phyloP scores from a whole-genome alignment of 2,329 filamentous ascomycete species.

The Coniella vitis region DNA sequence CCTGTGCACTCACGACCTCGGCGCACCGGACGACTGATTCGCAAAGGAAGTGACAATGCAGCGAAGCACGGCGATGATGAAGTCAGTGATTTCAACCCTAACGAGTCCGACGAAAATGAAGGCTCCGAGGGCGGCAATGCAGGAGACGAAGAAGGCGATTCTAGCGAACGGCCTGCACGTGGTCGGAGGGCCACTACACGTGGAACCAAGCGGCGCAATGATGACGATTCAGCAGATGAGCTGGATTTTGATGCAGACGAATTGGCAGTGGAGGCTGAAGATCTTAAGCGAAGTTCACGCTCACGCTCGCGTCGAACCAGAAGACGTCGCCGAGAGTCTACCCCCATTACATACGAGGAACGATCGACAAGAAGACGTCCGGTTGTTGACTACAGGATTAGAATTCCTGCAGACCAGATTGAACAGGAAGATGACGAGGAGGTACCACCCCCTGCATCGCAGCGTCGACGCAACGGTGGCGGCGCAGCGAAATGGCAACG shows the following conservation, averaged over 20 bases:
- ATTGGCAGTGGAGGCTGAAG: conserved; percentile 58
- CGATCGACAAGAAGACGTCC: conserved; percentile 45
- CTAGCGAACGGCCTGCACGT: conserved; percentile 45
- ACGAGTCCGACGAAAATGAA: conserved; percentile 51
- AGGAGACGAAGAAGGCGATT: conserved; percentile 37
- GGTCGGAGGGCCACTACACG: conserved; percentile 34
- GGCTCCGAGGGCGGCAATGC: conserved; percentile 30
- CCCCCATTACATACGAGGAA: conserved; percentile 54
- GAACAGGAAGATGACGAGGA: conserved; percentile 66
- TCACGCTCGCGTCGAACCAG: conserved; percentile 33
- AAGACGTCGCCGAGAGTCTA: conserved; percentile 43
- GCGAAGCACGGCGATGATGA: conserved; percentile 43
- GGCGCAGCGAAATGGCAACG: conserved; percentile 63
- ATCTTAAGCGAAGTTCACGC: conserved; percentile 49
- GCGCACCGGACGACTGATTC: conserved; percentile 6
- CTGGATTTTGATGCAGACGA: conserved; percentile 56
- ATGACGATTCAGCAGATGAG: conserved; percentile 48
- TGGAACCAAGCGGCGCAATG: conserved; percentile 39
- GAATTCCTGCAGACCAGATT: conserved; percentile 61
- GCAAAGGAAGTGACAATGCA: conserved; percentile 26
- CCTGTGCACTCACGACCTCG: conserved; percentile 12
- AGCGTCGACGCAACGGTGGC: conserved; percentile 56
- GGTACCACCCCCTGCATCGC: conserved; percentile 49
- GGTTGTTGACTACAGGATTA: conserved; percentile 80
- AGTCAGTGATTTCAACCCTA: conserved; percentile 56